Conservation (phyloP, 768 basidiomycete species). For the Collybiopsis confluens region DNA sequence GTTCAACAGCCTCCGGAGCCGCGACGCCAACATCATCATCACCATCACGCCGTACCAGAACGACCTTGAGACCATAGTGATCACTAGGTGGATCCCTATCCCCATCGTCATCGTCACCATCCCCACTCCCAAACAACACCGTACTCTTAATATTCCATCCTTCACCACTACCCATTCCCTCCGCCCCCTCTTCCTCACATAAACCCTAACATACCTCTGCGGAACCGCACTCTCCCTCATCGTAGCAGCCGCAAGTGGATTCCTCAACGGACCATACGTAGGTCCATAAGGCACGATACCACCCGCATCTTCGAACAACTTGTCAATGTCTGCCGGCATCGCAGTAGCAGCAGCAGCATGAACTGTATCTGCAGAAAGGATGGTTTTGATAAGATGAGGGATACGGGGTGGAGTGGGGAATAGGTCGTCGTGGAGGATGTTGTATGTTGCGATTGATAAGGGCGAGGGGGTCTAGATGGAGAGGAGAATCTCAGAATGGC, state of each 20-base stretch:
- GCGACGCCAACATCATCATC: too few species aligned
- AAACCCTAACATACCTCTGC: slow-evolving; percentile 19
- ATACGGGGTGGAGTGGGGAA: slow-evolving; percentile 10
- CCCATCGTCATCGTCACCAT: too few species aligned
- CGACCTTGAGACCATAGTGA: not conserved
- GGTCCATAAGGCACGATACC: not conserved
- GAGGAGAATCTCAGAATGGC: not conserved
- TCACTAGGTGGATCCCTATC: slow-evolving; percentile 3
- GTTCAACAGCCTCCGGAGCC: too few species aligned
- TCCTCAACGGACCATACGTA: slow-evolving; percentile 15
- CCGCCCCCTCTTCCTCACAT: too few species aligned
- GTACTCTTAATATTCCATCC: not conserved
- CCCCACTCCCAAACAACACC: not conserved
- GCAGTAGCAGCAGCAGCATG: slow-evolving; percentile 3
- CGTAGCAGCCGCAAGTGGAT: slow-evolving; percentile 15
- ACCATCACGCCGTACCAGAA: not conserved
- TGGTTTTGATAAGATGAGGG: slow-evolving; percentile 1
- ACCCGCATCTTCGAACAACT: slow-evolving; percentile 7
- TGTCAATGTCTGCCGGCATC: too few species aligned
- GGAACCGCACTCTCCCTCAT: slow-evolving; percentile 7
- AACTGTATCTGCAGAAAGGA: slow-evolving; percentile 10
- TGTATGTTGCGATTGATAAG: slow-evolving; percentile 15
- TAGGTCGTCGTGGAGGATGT: slow-evolving; percentile 15
- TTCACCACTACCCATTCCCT: too few species aligned
- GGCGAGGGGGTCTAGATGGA: not conserved